A percentile compares a stretch with the other conserved stretches of the same genome.
Conservation (phyloP, 177 flowering plant genomes). For the Vitis hybrid region DNA sequence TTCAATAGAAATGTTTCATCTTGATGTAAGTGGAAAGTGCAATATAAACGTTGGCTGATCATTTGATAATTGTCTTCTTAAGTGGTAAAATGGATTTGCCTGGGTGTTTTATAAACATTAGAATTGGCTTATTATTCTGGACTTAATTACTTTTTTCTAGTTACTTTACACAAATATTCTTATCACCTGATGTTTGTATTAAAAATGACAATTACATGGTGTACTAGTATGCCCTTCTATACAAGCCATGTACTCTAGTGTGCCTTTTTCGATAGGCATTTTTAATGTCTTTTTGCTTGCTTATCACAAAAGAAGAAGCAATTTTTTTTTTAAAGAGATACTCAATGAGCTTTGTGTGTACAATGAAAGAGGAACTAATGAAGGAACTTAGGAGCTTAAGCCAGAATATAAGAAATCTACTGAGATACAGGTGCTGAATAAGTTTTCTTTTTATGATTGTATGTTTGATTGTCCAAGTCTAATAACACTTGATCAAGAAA, state of each 20-base stretch:
- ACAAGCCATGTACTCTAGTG: no score
- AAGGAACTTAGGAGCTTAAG: conserved; percentile 91
- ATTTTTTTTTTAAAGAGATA: conserved; percentile 81
- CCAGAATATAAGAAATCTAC: conserved; percentile 83
- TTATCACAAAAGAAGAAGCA: conserved; percentile 44
- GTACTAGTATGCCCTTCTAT: no score
- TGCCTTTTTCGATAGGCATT: no score
- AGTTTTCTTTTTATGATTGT: conserved; percentile 1
- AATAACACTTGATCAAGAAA: conserved; percentile 1
- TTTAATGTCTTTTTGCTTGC: no score
- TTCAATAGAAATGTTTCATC: no score
- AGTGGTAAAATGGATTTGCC: not conserved
- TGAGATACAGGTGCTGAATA: conserved; percentile 55
- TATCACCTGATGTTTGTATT: no score
- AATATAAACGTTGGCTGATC: not conserved
- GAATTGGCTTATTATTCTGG: no score
- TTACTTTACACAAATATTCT: no score
- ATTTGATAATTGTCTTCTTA: not conserved
- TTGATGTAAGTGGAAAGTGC: no score
- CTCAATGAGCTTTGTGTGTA: conserved; percentile 82
- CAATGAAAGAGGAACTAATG: conserved; percentile 88
- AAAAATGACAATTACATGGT: no score
- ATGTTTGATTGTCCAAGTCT: not conserved
- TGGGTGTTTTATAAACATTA: no score
- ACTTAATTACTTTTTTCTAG: not conserved